Percentiles rank a stretch among this genome's conserved stretches.
Evolutionary conservation across 805 yeast genomes (phyloP).

Genomic region (Ogataea ramenticola): DNA sequence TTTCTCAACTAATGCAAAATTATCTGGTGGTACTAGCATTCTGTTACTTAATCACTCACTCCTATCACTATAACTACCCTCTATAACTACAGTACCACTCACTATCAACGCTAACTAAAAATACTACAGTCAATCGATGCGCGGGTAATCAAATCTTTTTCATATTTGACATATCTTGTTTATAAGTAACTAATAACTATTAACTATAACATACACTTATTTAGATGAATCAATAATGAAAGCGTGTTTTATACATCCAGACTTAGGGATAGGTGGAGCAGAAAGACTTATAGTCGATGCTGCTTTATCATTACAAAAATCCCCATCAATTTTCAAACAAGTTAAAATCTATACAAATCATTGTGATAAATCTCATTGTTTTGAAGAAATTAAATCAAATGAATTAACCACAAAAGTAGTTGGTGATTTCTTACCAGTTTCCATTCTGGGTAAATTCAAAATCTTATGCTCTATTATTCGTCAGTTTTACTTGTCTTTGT

Average conservation of each 20-base stretch:
- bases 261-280: conserved; percentile 96
- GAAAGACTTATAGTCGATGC: conserved; percentile 96
- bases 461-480: conserved; percentile 80
- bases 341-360: conserved; percentile 81
- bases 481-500: conserved; percentile 59
- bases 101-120: no score
- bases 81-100: no score
- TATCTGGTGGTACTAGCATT: conserved; percentile 90
- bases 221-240: conserved; percentile 28
- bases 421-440: conserved; percentile 82
- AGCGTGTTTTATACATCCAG: conserved; percentile 91
- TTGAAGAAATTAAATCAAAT: conserved; percentile 73
- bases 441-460: conserved; percentile 56
- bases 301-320: conserved; percentile 70
- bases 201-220: no score
- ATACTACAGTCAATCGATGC: neutral
- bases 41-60: no score
- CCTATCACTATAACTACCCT: no score
- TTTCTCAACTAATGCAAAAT: conserved; percentile 85
- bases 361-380: conserved; percentile 80
- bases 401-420: conserved; percentile 55
- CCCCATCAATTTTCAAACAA: conserved; percentile 26
- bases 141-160: no score
- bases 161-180: no score
- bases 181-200: no score